These are phyloP conservation scores for Isatis lusitanica DNA, from an alignment of 441 rosid species.

Conservation along the genomic window DNA sequence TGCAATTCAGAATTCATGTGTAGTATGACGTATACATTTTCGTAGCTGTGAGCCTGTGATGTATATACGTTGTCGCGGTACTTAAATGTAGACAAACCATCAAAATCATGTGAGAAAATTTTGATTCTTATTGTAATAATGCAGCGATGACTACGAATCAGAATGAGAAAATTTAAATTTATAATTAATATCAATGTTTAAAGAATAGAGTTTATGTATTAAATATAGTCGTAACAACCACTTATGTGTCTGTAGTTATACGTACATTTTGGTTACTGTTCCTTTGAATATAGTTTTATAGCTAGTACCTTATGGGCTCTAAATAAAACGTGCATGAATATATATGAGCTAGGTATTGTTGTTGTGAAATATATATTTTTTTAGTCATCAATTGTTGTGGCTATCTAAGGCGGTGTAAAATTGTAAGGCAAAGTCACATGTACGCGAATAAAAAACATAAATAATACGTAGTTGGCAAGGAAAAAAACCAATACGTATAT, in stretches of 20 bases:
- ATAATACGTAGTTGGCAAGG: not conserved
- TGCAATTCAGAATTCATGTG: conserved; percentile 7
- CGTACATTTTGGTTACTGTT: conserved; percentile 13
- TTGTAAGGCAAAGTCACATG: not conserved
- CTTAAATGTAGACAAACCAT: too few relatives aligned
- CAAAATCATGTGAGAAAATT: not conserved
- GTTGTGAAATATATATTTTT: not conserved
- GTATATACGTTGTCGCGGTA: too few relatives aligned
- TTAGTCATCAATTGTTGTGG: not conserved
- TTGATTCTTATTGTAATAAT: not conserved
- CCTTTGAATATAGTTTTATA: not conserved
- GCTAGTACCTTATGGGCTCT: too few relatives aligned
- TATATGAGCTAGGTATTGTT: not conserved
- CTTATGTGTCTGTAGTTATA: conserved; percentile 30
- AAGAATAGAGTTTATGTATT: not conserved
- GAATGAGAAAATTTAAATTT: not conserved
- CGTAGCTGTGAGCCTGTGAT: too few relatives aligned
- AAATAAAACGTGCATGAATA: not conserved
- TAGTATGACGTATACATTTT: not conserved
- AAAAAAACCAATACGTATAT: not conserved
- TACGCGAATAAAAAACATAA: not conserved
- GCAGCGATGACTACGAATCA: conserved; percentile 8
- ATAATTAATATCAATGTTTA: not conserved
- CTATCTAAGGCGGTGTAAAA: not conserved
- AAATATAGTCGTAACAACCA: conserved; percentile 22